Conservation (phyloP, 2,329 filamentous ascomycete genomes). For the Corniculantispora saksenae region DNA sequence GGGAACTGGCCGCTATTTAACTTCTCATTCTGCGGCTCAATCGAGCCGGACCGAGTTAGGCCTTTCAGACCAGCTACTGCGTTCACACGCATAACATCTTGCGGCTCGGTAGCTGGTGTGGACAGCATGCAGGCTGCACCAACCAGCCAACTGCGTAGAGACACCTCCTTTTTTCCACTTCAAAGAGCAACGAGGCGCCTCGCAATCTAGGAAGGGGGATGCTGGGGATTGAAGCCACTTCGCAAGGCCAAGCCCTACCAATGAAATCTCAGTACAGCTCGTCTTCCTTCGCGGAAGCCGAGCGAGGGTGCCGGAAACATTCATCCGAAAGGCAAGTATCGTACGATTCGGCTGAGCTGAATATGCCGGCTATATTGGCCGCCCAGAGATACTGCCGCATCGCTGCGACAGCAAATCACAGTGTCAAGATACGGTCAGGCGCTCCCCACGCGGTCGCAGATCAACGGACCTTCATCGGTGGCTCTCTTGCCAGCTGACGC, state of each 20-base stretch:
- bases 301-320: background rate
- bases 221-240: background rate
- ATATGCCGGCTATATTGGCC: background rate
- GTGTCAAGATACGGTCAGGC: background rate
- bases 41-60: background rate
- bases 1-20: background rate
- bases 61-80: background rate
- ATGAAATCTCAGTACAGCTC: background rate
- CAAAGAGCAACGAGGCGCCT: background rate
- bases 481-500: background rate
- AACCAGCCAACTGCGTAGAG: background rate
- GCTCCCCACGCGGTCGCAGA: conserved; percentile 4
- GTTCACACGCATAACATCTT: background rate
- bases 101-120: background rate
- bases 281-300: background rate
- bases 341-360: conserved; percentile 2
- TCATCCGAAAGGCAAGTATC: conserved; percentile 3
- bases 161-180: background rate
- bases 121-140: background rate
- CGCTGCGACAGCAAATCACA: conserved; percentile 8
- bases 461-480: conserved; percentile 2
- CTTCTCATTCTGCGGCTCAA: conserved; percentile 1
- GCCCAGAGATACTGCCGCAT: background rate
- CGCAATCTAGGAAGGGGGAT: background rate
- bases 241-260: background rate